These are phyloP conservation scores for Aspergillus calidoustus DNA, from an alignment of 2,329 filamentous ascomycete species.

Conservation along the genomic window DNA sequence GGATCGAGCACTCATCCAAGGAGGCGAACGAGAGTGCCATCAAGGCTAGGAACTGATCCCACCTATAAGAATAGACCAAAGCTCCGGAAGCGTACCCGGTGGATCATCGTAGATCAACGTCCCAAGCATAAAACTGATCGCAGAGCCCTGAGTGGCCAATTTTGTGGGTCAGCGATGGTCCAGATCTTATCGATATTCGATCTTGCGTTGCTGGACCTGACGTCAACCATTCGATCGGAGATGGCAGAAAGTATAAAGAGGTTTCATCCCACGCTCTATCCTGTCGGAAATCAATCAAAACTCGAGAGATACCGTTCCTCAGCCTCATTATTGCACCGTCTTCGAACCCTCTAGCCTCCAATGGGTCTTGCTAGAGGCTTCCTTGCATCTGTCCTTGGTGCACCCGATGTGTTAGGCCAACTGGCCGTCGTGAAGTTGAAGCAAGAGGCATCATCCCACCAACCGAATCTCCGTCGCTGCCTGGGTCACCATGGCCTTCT, in stretches of 20 bases:
- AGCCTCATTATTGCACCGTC: not conserved
- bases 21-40: not conserved
- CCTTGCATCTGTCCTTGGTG: slow-evolving; percentile 8
- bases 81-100: not conserved
- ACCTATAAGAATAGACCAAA: not conserved
- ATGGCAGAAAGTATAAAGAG: not conserved
- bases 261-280: not conserved
- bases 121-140: not conserved
- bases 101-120: not conserved
- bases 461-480: not conserved
- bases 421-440: slow-evolving; percentile 24
- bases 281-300: not conserved
- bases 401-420: slow-evolving; percentile 11
- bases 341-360: not conserved
- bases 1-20: not conserved
- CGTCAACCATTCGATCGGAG: not conserved
- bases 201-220: not conserved
- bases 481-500: slow-evolving; percentile 11
- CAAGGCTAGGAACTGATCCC: not conserved
- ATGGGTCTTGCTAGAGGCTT: slow-evolving; percentile 13
- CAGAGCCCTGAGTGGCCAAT: not conserved
- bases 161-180: not conserved
- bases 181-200: not conserved
- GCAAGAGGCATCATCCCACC: slow-evolving; percentile 13
- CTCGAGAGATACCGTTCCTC: not conserved